Conservation (phyloP, 495 filamentous ascomycete genomes). For the Amphirosellinia nigrospora region DNA sequence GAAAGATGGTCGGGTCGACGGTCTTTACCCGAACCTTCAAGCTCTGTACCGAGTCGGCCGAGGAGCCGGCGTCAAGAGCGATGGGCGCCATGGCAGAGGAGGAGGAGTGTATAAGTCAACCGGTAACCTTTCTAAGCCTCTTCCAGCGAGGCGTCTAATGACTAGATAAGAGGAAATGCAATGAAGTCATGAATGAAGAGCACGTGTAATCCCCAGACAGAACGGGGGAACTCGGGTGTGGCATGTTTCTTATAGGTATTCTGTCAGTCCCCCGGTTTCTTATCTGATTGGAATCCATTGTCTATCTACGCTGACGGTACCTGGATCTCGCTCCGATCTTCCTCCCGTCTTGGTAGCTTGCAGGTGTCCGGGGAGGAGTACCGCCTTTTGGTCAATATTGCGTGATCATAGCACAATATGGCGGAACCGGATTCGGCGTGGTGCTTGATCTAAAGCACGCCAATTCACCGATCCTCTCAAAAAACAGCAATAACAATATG, state of each 20-base stretch:
- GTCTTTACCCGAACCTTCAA: slow-evolving; percentile 33
- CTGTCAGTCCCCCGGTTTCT: slow-evolving; percentile 5
- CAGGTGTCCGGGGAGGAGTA: background rate
- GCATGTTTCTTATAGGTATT: slow-evolving; percentile 6
- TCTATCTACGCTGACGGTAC: background rate
- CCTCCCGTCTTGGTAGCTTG: slow-evolving; percentile 16
- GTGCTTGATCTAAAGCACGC: slow-evolving; percentile 2
- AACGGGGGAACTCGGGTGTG: background rate
- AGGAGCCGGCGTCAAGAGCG: slow-evolving; percentile 30
- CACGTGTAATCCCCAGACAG: slow-evolving; percentile 14
- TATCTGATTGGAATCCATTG: slow-evolving; percentile 21
- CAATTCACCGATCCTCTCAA: background rate
- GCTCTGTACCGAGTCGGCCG: slow-evolving; percentile 31
- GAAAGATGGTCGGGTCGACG: slow-evolving; percentile 48
- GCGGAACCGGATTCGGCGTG: slow-evolving; percentile 6
- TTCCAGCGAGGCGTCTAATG: background rate
- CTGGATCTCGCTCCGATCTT: background rate
- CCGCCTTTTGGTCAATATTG: slow-evolving; percentile 19
- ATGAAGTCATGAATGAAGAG: slow-evolving; percentile 1
- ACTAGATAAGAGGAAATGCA: background rate
- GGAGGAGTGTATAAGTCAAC: background rate
- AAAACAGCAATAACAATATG: background rate
- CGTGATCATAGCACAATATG: slow-evolving; percentile 29
- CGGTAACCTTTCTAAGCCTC: background rate
- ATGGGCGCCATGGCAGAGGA: slow-evolving; percentile 41